Percentiles rank a stretch among this genome's conserved stretches.
These are phyloP conservation scores for Pichia sp. DNA, from an alignment of 1,139 yeast species.

Conservation along the genomic window DNA sequence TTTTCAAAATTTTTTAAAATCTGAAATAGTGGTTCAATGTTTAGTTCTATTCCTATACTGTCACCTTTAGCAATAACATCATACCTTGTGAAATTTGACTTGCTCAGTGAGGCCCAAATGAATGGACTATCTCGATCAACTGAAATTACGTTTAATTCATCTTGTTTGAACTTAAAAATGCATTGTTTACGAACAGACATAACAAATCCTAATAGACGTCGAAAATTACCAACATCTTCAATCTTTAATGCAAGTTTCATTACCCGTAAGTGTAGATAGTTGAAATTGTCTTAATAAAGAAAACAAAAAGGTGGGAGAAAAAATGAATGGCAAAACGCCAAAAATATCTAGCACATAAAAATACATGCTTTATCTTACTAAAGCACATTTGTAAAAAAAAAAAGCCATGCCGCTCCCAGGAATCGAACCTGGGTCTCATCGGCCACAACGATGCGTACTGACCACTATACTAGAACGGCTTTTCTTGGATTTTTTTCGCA, in stretches of 20 bases:
- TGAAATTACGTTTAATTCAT: slow-evolving; percentile 44
- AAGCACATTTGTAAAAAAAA: background rate
- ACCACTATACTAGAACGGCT: slow-evolving; percentile 27
- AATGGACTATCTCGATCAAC: slow-evolving; percentile 50
- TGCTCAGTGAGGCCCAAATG: slow-evolving; percentile 52
- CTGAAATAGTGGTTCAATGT: slow-evolving; percentile 49
- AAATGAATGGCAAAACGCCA: too few species aligned
- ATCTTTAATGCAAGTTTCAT: slow-evolving; percentile 25
- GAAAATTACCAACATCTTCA: slow-evolving; percentile 21
- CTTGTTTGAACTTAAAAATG: slow-evolving; percentile 43
- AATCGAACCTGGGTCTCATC: slow-evolving; percentile 27
- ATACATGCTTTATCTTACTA: background rate
- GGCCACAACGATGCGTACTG: slow-evolving; percentile 26
- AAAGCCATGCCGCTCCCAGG: slow-evolving; percentile 24
- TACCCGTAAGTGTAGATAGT: too few species aligned
- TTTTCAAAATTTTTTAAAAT: slow-evolving; percentile 49
- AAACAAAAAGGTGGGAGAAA: too few species aligned
- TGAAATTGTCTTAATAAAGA: too few species aligned
- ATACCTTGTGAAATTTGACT: slow-evolving; percentile 36
- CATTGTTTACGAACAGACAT: slow-evolving; percentile 34
- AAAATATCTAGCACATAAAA: too few species aligned
- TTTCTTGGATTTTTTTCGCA: background rate
- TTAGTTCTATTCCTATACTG: slow-evolving; percentile 49
- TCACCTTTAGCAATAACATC: slow-evolving; percentile 44
- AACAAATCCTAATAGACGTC: slow-evolving; percentile 31